These are phyloP conservation scores for Dactylis glomerata DNA, from an alignment of 176 grass and related monocot species.

Conservation along the genomic window DNA sequence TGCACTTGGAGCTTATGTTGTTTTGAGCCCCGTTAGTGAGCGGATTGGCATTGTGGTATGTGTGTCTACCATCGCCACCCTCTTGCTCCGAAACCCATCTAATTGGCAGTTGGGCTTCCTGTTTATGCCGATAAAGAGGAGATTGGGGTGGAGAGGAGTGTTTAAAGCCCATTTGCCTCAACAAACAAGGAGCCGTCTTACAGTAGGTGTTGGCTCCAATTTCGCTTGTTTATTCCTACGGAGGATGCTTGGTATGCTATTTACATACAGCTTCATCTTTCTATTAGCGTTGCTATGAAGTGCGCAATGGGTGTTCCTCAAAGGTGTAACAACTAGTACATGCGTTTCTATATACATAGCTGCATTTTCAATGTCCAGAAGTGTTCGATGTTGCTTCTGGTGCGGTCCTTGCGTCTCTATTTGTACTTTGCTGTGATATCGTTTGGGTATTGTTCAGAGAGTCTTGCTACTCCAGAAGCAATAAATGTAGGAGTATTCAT, in stretches of 20 bases:
- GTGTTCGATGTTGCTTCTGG: not conserved
- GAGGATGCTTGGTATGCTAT: conserved; percentile 55
- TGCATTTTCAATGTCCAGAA: not conserved
- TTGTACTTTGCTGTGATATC: not conserved
- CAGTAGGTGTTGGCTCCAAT: conserved; percentile 48
- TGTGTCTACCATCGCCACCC: conserved; percentile 40
- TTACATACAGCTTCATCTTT: conserved; percentile 54
- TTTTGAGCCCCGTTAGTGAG: conserved; percentile 37
- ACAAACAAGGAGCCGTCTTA: conserved; percentile 50
- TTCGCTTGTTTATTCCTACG: conserved; percentile 35
- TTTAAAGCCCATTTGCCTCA: conserved; percentile 47
- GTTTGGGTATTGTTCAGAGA: not conserved
- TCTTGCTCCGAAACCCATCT: conserved; percentile 57
- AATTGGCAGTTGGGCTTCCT: conserved; percentile 49
- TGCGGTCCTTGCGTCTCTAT: not conserved
- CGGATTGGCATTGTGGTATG: conserved; percentile 42
- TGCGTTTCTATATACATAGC: not conserved
- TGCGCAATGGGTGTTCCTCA: not conserved
- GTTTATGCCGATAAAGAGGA: conserved; percentile 52
- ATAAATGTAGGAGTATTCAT: not conserved
- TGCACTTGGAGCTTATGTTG: conserved; percentile 53
- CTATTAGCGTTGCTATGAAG: conserved; percentile 45
- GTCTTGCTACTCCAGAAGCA: not conserved
- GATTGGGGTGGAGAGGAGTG: conserved; percentile 61
- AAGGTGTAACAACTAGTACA: conserved; percentile 5